These are phyloP conservation scores for Xylariaceae sp. DNA, from an alignment of 2,329 filamentous ascomycete genomes.

Conservation along the genomic window DNA sequence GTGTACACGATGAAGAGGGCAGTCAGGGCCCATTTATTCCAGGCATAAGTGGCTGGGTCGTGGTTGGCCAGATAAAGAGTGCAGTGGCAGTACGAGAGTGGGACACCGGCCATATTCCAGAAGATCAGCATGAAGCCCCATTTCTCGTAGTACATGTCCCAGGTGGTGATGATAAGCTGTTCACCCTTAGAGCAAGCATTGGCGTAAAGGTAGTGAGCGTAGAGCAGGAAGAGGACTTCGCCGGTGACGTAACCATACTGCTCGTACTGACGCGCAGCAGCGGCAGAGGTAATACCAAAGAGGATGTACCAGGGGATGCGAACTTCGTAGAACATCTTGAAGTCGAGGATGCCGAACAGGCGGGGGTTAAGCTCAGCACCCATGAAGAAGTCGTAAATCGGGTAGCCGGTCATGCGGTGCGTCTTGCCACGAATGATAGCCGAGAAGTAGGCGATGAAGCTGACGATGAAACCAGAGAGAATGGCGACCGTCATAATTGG, in stretches of 20 bases:
- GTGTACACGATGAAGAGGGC: constrained; percentile 69
- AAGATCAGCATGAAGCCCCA: constrained; percentile 98
- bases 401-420: constrained; percentile 87
- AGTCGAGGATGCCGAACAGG: constrained; percentile 81
- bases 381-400: constrained; percentile 91
- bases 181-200: constrained; percentile 91
- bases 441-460: constrained; percentile 80
- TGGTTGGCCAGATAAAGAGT: constrained; percentile 86
- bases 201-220: constrained; percentile 89
- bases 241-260: constrained; percentile 78
- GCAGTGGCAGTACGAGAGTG: constrained; percentile 89
- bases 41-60: constrained; percentile 69
- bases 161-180: constrained; percentile 84
- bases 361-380: constrained; percentile 85
- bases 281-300: constrained; percentile 70
- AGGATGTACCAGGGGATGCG: constrained; percentile 90
- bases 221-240: constrained; percentile 78
- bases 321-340: constrained; percentile 97
- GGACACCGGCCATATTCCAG: constrained; percentile 92
- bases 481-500: constrained; percentile 91
- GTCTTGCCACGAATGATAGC: constrained; percentile 74
- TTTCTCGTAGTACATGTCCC: constrained; percentile 97
- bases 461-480: constrained; percentile 79
- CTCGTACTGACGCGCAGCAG: constrained; percentile 80
- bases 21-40: constrained; percentile 65